Conservation (phyloP, 805 yeast species). For the Priceomyces haplophilus region DNA sequence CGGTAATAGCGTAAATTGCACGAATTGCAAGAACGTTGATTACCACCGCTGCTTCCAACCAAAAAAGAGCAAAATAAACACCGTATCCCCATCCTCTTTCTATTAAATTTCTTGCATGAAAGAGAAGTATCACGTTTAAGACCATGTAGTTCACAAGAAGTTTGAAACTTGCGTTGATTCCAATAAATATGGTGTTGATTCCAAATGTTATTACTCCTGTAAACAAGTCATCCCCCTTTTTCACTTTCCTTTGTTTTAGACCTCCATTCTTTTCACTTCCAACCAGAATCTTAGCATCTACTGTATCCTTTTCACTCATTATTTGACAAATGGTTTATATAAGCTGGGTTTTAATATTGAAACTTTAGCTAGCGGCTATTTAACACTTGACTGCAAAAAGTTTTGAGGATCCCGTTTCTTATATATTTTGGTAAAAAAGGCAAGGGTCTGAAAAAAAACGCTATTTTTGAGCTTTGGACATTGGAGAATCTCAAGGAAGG, state of each 20-base stretch:
- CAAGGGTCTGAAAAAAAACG: no score
- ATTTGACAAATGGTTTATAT: neutral
- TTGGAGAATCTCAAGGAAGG: no score
- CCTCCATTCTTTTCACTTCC: no score
- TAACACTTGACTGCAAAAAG: neutral
- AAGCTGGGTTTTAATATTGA: neutral
- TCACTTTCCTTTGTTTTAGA: no score
- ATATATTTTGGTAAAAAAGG: neutral
- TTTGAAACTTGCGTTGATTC: conserved; percentile 4
- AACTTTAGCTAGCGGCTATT: neutral
- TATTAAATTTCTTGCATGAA: conserved; percentile 9
- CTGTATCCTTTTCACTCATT: no score
- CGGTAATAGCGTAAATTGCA: conserved; percentile 6
- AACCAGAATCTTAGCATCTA: no score
- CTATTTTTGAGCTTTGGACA: no score
- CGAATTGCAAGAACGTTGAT: conserved; percentile 6
- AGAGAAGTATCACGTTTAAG: conserved; percentile 11
- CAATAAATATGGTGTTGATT: neutral
- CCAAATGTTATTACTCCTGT: conserved; percentile 1
- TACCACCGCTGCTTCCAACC: conserved; percentile 9
- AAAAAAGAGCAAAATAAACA: conserved; percentile 3
- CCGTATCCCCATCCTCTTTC: conserved; percentile 3
- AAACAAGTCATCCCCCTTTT: neutral
- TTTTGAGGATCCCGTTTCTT: neutral
- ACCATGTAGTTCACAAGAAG: conserved; percentile 9